These are phyloP conservation scores for Alternaria solani DNA, from an alignment of 2,329 filamentous ascomycete genomes.

Conservation along the genomic window DNA sequence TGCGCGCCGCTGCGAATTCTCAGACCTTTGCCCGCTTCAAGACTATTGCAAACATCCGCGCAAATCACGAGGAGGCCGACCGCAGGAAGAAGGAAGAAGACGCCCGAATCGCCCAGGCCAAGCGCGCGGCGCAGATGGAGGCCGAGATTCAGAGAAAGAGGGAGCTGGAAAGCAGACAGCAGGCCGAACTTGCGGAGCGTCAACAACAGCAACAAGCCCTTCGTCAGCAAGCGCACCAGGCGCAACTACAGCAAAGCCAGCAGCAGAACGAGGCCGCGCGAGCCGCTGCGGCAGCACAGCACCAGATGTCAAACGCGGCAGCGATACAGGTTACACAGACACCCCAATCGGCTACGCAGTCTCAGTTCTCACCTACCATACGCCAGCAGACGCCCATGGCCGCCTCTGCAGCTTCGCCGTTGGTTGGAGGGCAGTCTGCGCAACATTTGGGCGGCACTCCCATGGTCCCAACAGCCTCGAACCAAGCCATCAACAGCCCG, in stretches of 20 bases:
- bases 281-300: slow-evolving; percentile 50
- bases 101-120: slow-evolving; percentile 51
- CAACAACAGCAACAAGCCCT: slow-evolving; percentile 60
- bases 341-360: slow-evolving; percentile 65
- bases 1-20: slow-evolving; percentile 73
- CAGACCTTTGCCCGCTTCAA: slow-evolving; percentile 94
- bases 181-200: slow-evolving; percentile 50
- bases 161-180: slow-evolving; percentile 45
- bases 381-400: slow-evolving; percentile 58
- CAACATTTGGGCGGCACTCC: slow-evolving; percentile 55
- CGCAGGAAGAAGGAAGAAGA: slow-evolving; percentile 59
- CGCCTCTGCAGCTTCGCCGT: slow-evolving; percentile 52
- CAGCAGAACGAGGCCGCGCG: slow-evolving; percentile 43
- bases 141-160: slow-evolving; percentile 46
- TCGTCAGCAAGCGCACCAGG: slow-evolving; percentile 55
- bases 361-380: slow-evolving; percentile 68
- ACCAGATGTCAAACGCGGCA: slow-evolving; percentile 35
- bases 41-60: slow-evolving; percentile 83
- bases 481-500: slow-evolving; percentile 49
- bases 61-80: slow-evolving; percentile 77
- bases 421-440: slow-evolving; percentile 45
- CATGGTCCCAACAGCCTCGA: slow-evolving; percentile 53
- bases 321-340: slow-evolving; percentile 41
- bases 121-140: slow-evolving; percentile 51
- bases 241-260: slow-evolving; percentile 28